These are phyloP conservation scores for Tetratostichococcus sp. DNA, from an alignment of 139 green algal genomes.

Conservation along the genomic window DNA sequence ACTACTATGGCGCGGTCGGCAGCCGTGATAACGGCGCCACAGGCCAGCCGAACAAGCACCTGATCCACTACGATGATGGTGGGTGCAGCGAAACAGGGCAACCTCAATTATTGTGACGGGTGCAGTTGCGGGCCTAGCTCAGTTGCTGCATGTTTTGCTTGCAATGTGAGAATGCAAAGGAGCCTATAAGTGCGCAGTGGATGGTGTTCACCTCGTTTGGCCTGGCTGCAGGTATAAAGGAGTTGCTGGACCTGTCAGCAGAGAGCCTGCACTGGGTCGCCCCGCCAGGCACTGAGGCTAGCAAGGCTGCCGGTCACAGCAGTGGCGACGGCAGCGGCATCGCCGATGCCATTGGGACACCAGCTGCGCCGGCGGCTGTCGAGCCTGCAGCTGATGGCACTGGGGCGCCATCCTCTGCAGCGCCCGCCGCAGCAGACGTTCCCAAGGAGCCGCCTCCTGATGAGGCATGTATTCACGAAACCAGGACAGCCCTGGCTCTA, in stretches of 20 bases:
- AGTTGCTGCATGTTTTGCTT: no score
- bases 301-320: neutral
- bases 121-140: no score
- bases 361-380: no score
- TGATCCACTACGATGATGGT: slow-evolving; percentile 62
- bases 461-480: neutral
- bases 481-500: slow-evolving; percentile 5
- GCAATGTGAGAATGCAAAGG: no score
- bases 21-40: neutral
- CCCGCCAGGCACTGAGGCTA: neutral
- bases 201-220: no score
- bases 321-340: neutral
- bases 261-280: slow-evolving; percentile 28
- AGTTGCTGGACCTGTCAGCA: slow-evolving; percentile 36
- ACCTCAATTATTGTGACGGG: no score
- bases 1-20: slow-evolving; percentile 37
- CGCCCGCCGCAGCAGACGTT: neutral
- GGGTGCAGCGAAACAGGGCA: neutral
- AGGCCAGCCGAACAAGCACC: slow-evolving; percentile 8
- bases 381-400: neutral
- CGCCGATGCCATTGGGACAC: neutral
- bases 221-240: neutral
- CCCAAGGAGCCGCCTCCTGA: neutral
- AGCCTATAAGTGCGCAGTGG: no score
- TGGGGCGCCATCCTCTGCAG: neutral